Percentiles rank a stretch among this genome's conserved stretches.
Evolutionary conservation across 768 basidiomycete species (phyloP).

Genomic region (Rhizopogon roseolus): DNA sequence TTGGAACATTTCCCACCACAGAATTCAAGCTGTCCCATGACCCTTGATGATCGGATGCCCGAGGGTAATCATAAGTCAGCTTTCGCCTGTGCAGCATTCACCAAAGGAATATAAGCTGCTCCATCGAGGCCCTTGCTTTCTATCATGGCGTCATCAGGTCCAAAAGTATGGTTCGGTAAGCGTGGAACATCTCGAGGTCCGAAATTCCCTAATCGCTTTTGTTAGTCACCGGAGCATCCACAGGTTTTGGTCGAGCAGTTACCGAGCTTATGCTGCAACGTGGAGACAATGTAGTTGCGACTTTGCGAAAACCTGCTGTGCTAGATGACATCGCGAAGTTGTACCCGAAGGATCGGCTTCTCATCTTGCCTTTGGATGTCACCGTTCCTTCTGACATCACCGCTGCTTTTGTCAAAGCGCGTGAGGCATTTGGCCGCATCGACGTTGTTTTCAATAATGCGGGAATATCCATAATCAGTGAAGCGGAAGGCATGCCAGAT

Average conservation of each 20-base stretch:
- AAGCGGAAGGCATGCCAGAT: constrained; percentile 34
- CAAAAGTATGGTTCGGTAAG: constrained; percentile 22
- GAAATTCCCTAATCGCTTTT: background rate
- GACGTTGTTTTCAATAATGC: constrained; percentile 47
- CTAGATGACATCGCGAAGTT: constrained; percentile 24
- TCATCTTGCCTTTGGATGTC: constrained; percentile 38
- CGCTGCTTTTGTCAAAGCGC: constrained; percentile 28
- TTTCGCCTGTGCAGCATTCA: no score
- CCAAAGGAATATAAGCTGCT: background rate
- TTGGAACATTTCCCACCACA: background rate
- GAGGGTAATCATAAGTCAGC: no score
- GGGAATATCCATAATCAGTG: constrained; percentile 23
- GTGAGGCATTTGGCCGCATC: constrained; percentile 34
- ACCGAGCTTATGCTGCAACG: constrained; percentile 28
- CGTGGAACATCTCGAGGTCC: background rate
- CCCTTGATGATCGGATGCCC: background rate
- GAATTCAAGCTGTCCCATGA: no score
- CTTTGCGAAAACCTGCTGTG: constrained; percentile 32
- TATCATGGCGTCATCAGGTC: background rate
- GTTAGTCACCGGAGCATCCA: constrained; percentile 36
- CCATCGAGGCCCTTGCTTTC: background rate
- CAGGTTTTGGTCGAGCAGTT: constrained; percentile 35
- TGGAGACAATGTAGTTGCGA: constrained; percentile 39
- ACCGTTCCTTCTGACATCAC: constrained; percentile 24
- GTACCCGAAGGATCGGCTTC: constrained; percentile 27